Conservation (phyloP, 2,329 filamentous ascomycete species). For the Alternaria brassicicola region DNA sequence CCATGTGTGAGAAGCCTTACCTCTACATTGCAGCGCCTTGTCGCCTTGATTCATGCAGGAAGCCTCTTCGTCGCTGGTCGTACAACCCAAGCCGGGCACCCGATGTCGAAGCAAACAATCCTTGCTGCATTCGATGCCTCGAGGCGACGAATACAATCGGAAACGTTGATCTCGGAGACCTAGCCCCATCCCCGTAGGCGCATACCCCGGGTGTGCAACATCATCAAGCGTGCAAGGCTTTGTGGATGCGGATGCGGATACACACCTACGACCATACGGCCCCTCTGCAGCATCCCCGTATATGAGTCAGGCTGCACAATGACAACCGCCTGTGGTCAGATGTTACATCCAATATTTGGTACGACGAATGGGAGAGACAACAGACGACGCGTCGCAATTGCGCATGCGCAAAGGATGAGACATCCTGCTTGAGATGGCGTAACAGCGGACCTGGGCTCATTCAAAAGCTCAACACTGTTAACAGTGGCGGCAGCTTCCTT, state of each 20-base stretch:
- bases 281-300: not conserved
- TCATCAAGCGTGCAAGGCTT: not conserved
- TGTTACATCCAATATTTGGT: not conserved
- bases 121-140: slow-evolving; percentile 2
- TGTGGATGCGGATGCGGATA: not conserved
- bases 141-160: not conserved
- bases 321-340: not conserved
- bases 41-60: not conserved
- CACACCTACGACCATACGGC: not conserved
- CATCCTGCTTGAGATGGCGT: not conserved
- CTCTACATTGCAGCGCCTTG: not conserved
- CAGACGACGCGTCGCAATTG: not conserved
- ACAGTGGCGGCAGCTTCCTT: not conserved
- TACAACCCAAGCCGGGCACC: slow-evolving; percentile 2
- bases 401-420: not conserved
- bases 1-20: not conserved
- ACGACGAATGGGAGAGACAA: not conserved
- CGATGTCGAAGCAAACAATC: slow-evolving; percentile 9
- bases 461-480: not conserved
- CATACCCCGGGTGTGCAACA: not conserved
- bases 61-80: slow-evolving; percentile 5
- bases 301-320: not conserved
- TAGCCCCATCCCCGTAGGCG: not conserved
- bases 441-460: not conserved
- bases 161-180: not conserved